A percentile compares a stretch with the other conserved stretches of the same genome.
phyloP scores from a whole-genome alignment of 768 basidiomycete species.

The Russula vinacea region DNA sequence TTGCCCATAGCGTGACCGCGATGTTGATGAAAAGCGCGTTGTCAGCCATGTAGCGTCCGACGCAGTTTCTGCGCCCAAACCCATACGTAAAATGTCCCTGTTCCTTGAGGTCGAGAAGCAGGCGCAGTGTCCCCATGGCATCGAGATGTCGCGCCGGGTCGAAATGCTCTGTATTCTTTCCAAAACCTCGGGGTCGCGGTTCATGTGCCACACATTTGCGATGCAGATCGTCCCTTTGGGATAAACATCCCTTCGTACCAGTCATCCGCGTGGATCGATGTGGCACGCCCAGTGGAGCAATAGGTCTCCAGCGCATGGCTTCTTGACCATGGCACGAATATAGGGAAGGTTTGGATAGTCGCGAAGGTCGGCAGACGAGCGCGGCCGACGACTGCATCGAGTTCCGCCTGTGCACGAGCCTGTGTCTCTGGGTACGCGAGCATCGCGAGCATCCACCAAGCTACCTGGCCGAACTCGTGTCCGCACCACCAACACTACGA shows the following conservation, averaged over 20 bases:
- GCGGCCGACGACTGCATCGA: background rate
- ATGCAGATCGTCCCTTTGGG: background rate
- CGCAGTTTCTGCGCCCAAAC: background rate
- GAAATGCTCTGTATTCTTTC: background rate
- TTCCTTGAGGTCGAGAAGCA: background rate
- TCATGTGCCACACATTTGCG: background rate
- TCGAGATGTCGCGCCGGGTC: background rate
- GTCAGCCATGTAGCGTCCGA: background rate
- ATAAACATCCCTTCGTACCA: slow-evolving; percentile 6
- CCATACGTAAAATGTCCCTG: background rate
- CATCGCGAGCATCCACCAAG: slow-evolving; percentile 5
- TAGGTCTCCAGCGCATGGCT: background rate
- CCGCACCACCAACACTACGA: background rate
- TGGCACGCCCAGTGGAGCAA: background rate
- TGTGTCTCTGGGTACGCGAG: slow-evolving; percentile 3
- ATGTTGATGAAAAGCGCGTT: slow-evolving; percentile 6
- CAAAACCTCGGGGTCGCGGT: slow-evolving; percentile 4
- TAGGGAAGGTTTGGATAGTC: slow-evolving; percentile 5
- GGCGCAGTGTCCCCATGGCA: background rate
- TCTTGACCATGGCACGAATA: slow-evolving; percentile 7
- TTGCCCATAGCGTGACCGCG: background rate
- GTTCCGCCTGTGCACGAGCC: background rate
- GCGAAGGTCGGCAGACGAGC: background rate
- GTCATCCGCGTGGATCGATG: background rate
- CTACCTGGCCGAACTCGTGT: background rate